Conservation (phyloP, 2,329 filamentous ascomycete genomes). For the Phoma sp. region DNA sequence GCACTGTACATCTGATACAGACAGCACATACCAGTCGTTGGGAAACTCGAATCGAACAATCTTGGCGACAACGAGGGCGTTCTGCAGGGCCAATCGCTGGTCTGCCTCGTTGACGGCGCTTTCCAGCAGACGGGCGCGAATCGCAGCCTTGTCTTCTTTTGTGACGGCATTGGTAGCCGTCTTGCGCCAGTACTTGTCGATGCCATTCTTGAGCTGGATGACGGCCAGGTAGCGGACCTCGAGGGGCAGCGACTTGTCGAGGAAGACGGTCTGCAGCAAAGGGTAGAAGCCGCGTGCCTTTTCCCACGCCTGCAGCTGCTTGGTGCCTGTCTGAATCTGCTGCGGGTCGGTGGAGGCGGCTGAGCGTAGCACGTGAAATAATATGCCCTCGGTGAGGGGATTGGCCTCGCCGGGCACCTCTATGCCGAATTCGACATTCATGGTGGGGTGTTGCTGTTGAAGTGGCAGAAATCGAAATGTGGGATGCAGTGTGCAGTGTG, state of each 20-base stretch:
- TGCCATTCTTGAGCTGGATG: slow-evolving; percentile 95
- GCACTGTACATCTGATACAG: not conserved
- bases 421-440: slow-evolving; percentile 55
- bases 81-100: slow-evolving; percentile 79
- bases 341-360: slow-evolving; percentile 56
- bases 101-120: slow-evolving; percentile 80
- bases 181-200: slow-evolving; percentile 92
- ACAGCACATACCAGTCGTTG: slow-evolving; percentile 69
- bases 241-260: slow-evolving; percentile 76
- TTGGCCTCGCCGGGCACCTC: slow-evolving; percentile 84
- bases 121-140: slow-evolving; percentile 76
- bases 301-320: slow-evolving; percentile 61
- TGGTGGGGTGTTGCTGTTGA: slow-evolving; percentile 23
- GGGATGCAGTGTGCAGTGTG: not conserved
- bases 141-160: slow-evolving; percentile 75
- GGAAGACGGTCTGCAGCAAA: slow-evolving; percentile 71
- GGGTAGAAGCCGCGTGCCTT: slow-evolving; percentile 55
- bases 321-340: slow-evolving; percentile 59
- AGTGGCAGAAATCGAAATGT: not conserved
- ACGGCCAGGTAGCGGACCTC: slow-evolving; percentile 88
- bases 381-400: slow-evolving; percentile 56
- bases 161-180: slow-evolving; percentile 72
- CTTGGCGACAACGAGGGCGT: slow-evolving; percentile 86
- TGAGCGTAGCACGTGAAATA: slow-evolving; percentile 57
- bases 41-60: slow-evolving; percentile 90